Evolutionary conservation across 768 basidiomycete species (phyloP).

Genomic region (Collybia nuda): DNA sequence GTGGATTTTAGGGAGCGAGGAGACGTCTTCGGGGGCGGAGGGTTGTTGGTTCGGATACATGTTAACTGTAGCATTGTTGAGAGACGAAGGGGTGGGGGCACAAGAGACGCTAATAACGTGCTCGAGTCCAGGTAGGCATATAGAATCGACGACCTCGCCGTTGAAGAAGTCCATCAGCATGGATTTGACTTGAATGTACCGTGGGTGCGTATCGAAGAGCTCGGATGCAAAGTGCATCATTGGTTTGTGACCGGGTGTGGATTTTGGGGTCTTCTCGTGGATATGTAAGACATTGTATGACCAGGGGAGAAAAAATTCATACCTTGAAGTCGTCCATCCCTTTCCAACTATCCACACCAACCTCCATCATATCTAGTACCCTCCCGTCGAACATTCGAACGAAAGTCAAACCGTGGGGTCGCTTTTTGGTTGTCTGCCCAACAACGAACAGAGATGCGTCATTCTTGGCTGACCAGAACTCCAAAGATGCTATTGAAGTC

Average conservation of each 20-base stretch:
- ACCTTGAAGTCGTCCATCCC: slow-evolving; percentile 87
- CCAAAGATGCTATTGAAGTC: slow-evolving; percentile 57
- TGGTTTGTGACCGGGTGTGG: slow-evolving; percentile 86
- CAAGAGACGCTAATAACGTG: slow-evolving; percentile 84
- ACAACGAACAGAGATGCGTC: slow-evolving; percentile 90
- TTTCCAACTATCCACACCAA: slow-evolving; percentile 81
- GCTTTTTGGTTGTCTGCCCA: slow-evolving; percentile 92
- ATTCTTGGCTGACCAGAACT: slow-evolving; percentile 93
- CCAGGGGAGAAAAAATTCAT: slow-evolving; percentile 20
- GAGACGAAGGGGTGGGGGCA: slow-evolving; percentile 58
- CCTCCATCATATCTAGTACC: slow-evolving; percentile 93
- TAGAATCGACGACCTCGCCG: slow-evolving; percentile 78
- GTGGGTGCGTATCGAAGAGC: slow-evolving; percentile 92
- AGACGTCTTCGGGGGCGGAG: slow-evolving; percentile 35
- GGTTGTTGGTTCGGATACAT: slow-evolving; percentile 19
- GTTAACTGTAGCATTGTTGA: slow-evolving; percentile 40
- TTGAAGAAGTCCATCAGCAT: slow-evolving; percentile 90
- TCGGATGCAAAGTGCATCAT: slow-evolving; percentile 95
- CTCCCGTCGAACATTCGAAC: slow-evolving; percentile 83
- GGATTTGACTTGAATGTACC: slow-evolving; percentile 89
- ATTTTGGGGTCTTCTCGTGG: slow-evolving; percentile 76
- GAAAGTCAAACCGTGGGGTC: slow-evolving; percentile 84
- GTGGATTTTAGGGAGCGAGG: slow-evolving; percentile 77
- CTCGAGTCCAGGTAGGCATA: slow-evolving; percentile 82
- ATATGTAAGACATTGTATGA: not conserved